These are phyloP conservation scores for Luzula sylvatica DNA, from an alignment of 176 grass and related monocot species.

Conservation along the genomic window DNA sequence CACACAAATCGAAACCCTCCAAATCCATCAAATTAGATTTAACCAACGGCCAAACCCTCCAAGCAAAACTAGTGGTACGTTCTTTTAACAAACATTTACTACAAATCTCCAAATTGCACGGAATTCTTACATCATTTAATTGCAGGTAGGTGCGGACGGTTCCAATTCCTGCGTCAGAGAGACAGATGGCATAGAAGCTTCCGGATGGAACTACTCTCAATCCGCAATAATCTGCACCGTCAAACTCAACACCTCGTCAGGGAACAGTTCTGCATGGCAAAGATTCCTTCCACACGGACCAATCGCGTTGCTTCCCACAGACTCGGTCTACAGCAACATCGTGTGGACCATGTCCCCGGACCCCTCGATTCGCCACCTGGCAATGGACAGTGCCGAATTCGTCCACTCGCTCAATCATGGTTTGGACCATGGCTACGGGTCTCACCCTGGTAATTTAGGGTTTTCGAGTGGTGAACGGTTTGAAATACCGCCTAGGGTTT, in stretches of 20 bases:
- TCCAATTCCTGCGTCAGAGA: conserved; percentile 80
- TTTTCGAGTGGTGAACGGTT: conserved; percentile 43
- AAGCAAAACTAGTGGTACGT: conserved; percentile 92
- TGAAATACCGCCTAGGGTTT: conserved; percentile 68
- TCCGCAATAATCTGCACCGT: conserved; percentile 88
- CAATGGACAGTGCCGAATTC: conserved; percentile 65
- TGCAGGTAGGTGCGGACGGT: conserved; percentile 83
- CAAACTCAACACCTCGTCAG: conserved; percentile 39
- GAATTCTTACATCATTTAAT: background rate
- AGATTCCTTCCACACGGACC: conserved; percentile 94
- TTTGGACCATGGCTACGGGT: conserved; percentile 67
- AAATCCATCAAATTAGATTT: conserved; percentile 75
- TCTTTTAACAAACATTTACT: too few relatives aligned
- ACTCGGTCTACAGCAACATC: conserved; percentile 83
- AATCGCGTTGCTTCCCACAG: conserved; percentile 73
- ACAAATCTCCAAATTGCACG: conserved; percentile 10
- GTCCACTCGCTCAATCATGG: conserved; percentile 63
- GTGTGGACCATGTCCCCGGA: conserved; percentile 96
- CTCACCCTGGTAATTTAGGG: conserved; percentile 55
- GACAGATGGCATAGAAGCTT: conserved; percentile 62
- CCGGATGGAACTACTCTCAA: conserved; percentile 74
- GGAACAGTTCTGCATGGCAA: conserved; percentile 77
- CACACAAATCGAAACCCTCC: too few relatives aligned
- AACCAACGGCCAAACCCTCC: conserved; percentile 55
- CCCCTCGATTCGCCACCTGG: conserved; percentile 47